Evolutionary conservation across 2,329 filamentous ascomycete species (phyloP).

Genomic region (Fusarium sp.): DNA sequence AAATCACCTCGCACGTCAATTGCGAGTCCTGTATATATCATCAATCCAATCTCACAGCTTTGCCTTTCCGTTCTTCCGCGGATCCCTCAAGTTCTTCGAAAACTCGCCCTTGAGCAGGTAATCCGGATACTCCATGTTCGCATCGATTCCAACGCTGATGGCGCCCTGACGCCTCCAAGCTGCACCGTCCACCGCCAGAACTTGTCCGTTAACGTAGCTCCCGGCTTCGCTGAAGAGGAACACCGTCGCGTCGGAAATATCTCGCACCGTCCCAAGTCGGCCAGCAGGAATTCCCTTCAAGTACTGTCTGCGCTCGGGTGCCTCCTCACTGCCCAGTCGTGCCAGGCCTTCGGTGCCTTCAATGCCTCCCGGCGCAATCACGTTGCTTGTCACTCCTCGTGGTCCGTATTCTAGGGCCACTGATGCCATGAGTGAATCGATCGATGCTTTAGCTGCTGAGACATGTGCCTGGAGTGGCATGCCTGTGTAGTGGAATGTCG

Average conservation of each 20-base stretch:
- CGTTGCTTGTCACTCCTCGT: slow-evolving; percentile 85
- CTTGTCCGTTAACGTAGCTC: slow-evolving; percentile 87
- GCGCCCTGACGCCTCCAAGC: slow-evolving; percentile 66
- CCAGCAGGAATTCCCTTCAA: slow-evolving; percentile 74
- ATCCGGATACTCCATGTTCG: slow-evolving; percentile 64
- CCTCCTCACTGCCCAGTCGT: slow-evolving; percentile 62
- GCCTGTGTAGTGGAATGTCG: slow-evolving; percentile 91
- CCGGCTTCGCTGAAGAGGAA: slow-evolving; percentile 89
- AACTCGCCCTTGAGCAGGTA: slow-evolving; percentile 55
- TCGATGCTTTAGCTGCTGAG: slow-evolving; percentile 89
- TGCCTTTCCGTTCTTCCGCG: slow-evolving; percentile 49
- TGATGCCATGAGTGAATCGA: slow-evolving; percentile 85
- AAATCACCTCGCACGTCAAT: neutral
- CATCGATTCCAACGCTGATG: slow-evolving; percentile 60
- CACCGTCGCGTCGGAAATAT: slow-evolving; percentile 93
- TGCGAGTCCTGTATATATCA: neutral
- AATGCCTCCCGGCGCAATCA: slow-evolving; percentile 90
- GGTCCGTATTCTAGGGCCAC: slow-evolving; percentile 93
- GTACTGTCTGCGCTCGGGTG: slow-evolving; percentile 49
- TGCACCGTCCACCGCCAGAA: slow-evolving; percentile 78
- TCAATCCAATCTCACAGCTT: slow-evolving; percentile 53
- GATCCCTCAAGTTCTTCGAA: slow-evolving; percentile 50
- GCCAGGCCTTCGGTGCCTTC: slow-evolving; percentile 84
- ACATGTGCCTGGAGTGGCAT: slow-evolving; percentile 89
- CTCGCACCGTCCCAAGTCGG: slow-evolving; percentile 81